Base-by-base conservation (phyloP, 495 filamentous ascomycete genomes). In the Penicillium subrubescens region DNA sequence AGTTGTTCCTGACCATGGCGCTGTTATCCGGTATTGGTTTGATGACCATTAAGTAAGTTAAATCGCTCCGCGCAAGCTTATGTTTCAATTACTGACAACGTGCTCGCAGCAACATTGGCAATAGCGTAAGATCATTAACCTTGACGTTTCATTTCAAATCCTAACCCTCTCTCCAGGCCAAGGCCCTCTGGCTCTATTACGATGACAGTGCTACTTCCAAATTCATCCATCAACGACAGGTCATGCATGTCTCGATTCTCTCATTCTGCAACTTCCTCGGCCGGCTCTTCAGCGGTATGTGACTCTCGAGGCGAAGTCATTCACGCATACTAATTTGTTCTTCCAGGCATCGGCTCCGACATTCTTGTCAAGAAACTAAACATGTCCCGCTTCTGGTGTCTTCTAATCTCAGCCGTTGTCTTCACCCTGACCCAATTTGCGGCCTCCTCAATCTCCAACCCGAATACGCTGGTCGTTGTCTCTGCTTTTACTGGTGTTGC, bases 11-110 rank as follows among this genome's bases (percentile, higher is more conserved):
- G 56, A 86, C 96, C 41, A 90, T 98, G 85, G 94, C 89, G 35
- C 83, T 97, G 17, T 80, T 98, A 64, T 92, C 93, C 21, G 95
- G 95, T 46, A 91, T 97, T 71, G 95, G 95, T 12, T 77, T 98
- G 71, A 99, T 99, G 95, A 98, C 96, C 3, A 99, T 99, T 74
- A 99, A 99, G 93, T 96, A 80, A 77, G 92, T 85, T 52, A 29
- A 14, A 25, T 23, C 51, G n/a, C 27, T 59, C 51, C 7, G 15
- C 17, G 11, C 21, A 5, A 12, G 21, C 6, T 46, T 41, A 48
- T 51, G 50, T 3, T 3, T 31, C 17, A 15, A 14, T 10, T 33
- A 64, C 85, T 87, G 72, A 87, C 74, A 2, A 31, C 2, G 10
- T 34, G 19, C 44, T 21, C 2, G 14, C 14, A 62, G 60, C 77